These are phyloP conservation scores for Suhomyces sp. DNA, from an alignment of 805 yeast genomes.

Conservation along the genomic window DNA sequence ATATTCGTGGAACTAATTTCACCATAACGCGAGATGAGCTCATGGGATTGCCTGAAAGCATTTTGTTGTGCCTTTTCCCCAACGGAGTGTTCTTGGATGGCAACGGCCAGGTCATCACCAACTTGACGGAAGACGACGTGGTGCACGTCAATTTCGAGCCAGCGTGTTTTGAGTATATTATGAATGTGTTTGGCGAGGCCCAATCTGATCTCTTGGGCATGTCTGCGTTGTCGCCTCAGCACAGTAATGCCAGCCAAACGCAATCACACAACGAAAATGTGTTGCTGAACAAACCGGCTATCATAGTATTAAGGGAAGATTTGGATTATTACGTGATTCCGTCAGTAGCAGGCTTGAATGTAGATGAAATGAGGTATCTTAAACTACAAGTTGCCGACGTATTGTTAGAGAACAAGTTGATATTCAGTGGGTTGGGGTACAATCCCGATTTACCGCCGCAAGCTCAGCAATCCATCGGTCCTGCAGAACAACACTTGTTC, in stretches of 20 bases:
- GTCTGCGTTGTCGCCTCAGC: constrained; percentile 34
- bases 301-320: constrained; percentile 90
- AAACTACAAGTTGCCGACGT: constrained; percentile 72
- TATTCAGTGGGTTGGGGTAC: constrained; percentile 81
- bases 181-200: constrained; percentile 67
- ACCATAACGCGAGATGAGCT: constrained; percentile 83
- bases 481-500: constrained; percentile 91
- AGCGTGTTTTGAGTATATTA: constrained; percentile 77
- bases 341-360: constrained; percentile 53
- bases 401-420: constrained; percentile 52
- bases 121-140: constrained; percentile 73
- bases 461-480: constrained; percentile 56
- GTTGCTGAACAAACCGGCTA: constrained; percentile 77
- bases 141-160: constrained; percentile 87
- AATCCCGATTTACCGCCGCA: constrained; percentile 22
- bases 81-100: constrained; percentile 83
- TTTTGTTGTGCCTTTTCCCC: constrained; percentile 82
- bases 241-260: constrained; percentile 14
- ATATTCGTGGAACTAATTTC: constrained; percentile 71
- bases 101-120: constrained; percentile 73
- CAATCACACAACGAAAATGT: constrained; percentile 39
- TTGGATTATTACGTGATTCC: constrained; percentile 91
- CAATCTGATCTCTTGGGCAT: constrained; percentile 48
- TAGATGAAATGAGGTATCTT: constrained; percentile 60
- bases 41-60: constrained; percentile 87